Percentiles rank a stretch among this genome's conserved stretches.
These are phyloP conservation scores for Fusarium sp. DNA, from an alignment of 2,329 filamentous ascomycete species.

Conservation along the genomic window DNA sequence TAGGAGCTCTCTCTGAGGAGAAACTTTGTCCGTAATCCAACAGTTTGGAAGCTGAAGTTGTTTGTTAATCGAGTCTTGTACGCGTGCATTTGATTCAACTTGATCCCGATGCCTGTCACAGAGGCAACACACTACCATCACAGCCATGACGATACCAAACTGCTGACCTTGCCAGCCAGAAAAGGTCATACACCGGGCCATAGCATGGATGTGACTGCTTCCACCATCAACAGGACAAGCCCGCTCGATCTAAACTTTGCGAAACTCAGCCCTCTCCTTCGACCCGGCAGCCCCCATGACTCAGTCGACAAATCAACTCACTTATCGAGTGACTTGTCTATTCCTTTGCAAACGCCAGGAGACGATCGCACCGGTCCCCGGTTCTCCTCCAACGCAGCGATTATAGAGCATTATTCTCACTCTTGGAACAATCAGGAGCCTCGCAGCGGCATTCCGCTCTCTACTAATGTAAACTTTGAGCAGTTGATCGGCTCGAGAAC, in stretches of 20 bases:
- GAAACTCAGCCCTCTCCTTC: constrained; percentile 10
- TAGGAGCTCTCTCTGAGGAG: no score
- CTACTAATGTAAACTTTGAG: not conserved
- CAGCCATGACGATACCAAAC: constrained; percentile 1
- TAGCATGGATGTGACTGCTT: constrained; percentile 23
- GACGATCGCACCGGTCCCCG: constrained; percentile 1
- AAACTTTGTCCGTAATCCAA: no score
- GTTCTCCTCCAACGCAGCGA: constrained; percentile 22
- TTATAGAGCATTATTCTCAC: constrained; percentile 25
- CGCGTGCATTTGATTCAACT: not conserved
- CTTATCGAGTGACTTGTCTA: not conserved
- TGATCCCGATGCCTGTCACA: constrained; percentile 6
- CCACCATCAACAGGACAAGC: constrained; percentile 23
- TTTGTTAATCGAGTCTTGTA: not conserved
- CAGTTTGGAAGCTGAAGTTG: no score
- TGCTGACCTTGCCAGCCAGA: not conserved
- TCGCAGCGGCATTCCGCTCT: not conserved
- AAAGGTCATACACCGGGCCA: not conserved
- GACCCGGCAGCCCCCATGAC: not conserved
- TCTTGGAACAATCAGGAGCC: constrained; percentile 12
- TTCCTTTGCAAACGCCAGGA: not conserved
- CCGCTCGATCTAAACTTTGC: constrained; percentile 27
- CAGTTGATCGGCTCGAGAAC: constrained; percentile 1
- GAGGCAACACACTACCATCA: not conserved
- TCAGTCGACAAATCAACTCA: not conserved